Percentiles rank a stretch among this genome's conserved stretches.
These are phyloP conservation scores for Suillus alpinus DNA, from an alignment of 768 basidiomycete genomes.

Conservation along the genomic window DNA sequence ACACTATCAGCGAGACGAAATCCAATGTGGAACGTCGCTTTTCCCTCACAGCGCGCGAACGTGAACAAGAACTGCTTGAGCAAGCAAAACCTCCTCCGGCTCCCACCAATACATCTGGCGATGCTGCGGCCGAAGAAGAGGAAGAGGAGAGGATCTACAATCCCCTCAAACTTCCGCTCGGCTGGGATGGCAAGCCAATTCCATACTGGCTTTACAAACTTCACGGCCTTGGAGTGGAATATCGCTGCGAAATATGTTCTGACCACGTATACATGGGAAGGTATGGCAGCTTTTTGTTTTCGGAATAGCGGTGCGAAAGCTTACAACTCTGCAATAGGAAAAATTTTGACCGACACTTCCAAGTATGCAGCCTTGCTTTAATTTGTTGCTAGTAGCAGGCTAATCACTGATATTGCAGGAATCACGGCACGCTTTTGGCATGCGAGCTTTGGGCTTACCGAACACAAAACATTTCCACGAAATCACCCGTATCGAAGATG, in stretches of 20 bases:
- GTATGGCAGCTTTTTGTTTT: constrained; percentile 36
- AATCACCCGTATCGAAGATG: constrained; percentile 96
- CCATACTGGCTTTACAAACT: constrained; percentile 99
- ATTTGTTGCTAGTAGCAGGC: constrained; percentile 1
- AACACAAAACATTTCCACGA: constrained; percentile 99
- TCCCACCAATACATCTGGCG: constrained; percentile 42
- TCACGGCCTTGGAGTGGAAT: constrained; percentile 97
- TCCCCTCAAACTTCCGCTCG: constrained; percentile 92
- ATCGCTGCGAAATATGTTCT: constrained; percentile 96
- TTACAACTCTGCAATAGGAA: constrained; percentile 51
- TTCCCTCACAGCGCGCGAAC: constrained; percentile 95
- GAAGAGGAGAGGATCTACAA: constrained; percentile 98
- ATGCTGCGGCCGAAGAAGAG: constrained; percentile 77
- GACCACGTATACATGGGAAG: constrained; percentile 97
- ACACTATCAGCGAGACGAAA: constrained; percentile 83
- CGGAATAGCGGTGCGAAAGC: not conserved
- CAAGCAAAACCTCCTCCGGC: constrained; percentile 51
- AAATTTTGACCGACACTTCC: constrained; percentile 96
- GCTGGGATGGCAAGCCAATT: constrained; percentile 99
- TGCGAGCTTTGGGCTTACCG: constrained; percentile 94
- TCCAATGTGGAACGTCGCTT: constrained; percentile 95
- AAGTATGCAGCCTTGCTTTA: constrained; percentile 41
- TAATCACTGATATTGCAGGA: constrained; percentile 50
- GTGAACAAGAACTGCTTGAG: constrained; percentile 89
- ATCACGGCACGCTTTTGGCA: constrained; percentile 95